phyloP scores from a whole-genome alignment of 2,329 filamentous ascomycete species.

The Leptographium procerum region DNA sequence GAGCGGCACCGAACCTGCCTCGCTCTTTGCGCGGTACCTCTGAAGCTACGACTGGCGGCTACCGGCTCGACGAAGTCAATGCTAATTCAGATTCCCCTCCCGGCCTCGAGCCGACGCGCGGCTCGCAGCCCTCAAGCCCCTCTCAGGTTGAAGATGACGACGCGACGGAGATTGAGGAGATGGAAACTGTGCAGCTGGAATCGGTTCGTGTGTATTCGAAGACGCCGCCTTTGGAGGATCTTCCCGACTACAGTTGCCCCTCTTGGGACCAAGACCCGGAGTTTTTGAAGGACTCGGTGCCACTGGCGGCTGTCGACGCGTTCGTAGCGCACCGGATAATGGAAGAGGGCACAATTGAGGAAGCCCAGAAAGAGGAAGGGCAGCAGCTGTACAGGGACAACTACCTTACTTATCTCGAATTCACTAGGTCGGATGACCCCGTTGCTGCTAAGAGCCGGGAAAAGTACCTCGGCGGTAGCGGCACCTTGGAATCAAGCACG shows the following conservation, averaged over 20 bases:
- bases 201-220: conserved; percentile 37
- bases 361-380: conserved; percentile 25
- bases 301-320: conserved; percentile 26
- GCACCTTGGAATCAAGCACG: conserved; percentile 19
- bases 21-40: neutral
- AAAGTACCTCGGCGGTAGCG: conserved; percentile 32
- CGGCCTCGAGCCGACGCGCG: conserved; percentile 2
- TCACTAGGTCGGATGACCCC: conserved; percentile 44
- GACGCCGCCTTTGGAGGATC: conserved; percentile 43
- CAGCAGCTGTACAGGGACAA: conserved; percentile 32
- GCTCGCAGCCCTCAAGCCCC: conserved; percentile 28
- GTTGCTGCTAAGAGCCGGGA: conserved; percentile 43
- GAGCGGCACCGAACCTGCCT: conserved; percentile 1
- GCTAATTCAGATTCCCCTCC: conserved; percentile 5
- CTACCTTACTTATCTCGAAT: conserved; percentile 42
- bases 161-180: conserved; percentile 43
- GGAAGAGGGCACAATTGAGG: conserved; percentile 26
- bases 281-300: conserved; percentile 30
- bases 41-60: neutral
- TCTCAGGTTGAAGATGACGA: conserved; percentile 39
- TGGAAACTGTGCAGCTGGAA: conserved; percentile 37
- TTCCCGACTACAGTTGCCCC: conserved; percentile 35
- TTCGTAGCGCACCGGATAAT: conserved; percentile 36
- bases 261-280: conserved; percentile 37
- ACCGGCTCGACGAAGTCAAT: neutral